A percentile compares a stretch with the other conserved stretches of the same genome.
These are phyloP conservation scores for Sanghuangporus weigelae DNA, from an alignment of 1,284 basidiomycete species.

Conservation along the genomic window DNA sequence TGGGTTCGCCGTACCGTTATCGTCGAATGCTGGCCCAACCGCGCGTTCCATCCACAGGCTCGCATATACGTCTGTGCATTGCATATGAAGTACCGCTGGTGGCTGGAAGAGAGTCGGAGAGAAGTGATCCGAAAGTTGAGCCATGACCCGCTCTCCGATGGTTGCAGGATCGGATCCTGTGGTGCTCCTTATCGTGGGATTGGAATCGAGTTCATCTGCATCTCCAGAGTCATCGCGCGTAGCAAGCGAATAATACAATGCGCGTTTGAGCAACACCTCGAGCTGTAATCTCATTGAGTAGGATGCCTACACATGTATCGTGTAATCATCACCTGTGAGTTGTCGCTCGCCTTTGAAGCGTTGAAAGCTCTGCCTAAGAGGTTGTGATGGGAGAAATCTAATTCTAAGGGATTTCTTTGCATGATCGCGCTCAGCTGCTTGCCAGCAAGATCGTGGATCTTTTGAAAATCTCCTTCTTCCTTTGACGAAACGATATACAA, in stretches of 20 bases:
- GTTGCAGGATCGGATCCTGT: conserved; percentile 7
- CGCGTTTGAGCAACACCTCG: conserved; percentile 6
- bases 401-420: conserved; percentile 28
- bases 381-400: conserved; percentile 24
- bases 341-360: neutral
- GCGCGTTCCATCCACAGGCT: conserved; percentile 65
- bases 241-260: conserved; percentile 14
- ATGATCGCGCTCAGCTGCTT: conserved; percentile 39
- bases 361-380: neutral
- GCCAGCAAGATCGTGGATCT: conserved; percentile 40
- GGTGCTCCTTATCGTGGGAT: neutral
- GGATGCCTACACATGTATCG: neutral
- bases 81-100: conserved; percentile 61
- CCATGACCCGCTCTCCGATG: conserved; percentile 17
- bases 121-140: conserved; percentile 53
- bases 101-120: conserved; percentile 69
- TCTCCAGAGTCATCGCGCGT: conserved; percentile 5
- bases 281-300: conserved; percentile 4
- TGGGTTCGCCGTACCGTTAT: conserved; percentile 57
- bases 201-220: neutral
- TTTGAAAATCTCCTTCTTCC: conserved; percentile 48
- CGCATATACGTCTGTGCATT: conserved; percentile 64
- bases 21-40: conserved; percentile 53
- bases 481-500: conserved; percentile 51
- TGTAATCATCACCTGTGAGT: neutral